These are phyloP conservation scores for Thalassiosira profunda DNA, from an alignment of 108 stramenopile species.

Conservation along the genomic window DNA sequence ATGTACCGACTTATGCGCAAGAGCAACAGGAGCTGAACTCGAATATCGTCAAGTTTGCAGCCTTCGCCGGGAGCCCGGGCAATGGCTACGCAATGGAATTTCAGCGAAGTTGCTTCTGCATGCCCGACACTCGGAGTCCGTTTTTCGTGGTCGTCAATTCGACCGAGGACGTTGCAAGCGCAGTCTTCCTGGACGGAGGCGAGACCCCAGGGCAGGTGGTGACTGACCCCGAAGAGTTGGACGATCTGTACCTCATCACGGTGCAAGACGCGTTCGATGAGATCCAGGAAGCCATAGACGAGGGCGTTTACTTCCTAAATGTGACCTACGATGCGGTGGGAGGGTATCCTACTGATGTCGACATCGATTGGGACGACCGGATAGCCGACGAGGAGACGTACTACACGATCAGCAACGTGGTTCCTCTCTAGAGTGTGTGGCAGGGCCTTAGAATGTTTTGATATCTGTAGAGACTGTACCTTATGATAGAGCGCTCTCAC, in stretches of 20 bases:
- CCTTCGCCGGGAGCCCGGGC: neutral
- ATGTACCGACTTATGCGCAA: too few relatives aligned
- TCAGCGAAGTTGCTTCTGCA: neutral
- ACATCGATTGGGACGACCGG: neutral
- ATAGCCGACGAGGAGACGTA: neutral
- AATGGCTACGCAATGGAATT: neutral
- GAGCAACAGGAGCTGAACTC: neutral
- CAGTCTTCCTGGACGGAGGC: neutral
- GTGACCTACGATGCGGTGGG: neutral
- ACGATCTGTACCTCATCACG: neutral
- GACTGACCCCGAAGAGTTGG: neutral
- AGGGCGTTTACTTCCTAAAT: neutral
- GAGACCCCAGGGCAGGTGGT: neutral
- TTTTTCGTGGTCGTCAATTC: conserved; percentile 1
- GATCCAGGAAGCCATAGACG: neutral
- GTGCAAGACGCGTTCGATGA: neutral
- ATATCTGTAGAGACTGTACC: too few relatives aligned
- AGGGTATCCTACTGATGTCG: neutral
- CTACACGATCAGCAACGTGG: neutral
- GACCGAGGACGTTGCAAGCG: neutral
- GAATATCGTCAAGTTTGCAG: neutral
- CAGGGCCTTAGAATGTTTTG: too few relatives aligned
- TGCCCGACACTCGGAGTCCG: neutral
- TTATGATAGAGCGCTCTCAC: too few relatives aligned
- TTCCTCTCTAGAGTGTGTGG: conserved; percentile 3